A percentile compares a stretch with the other conserved stretches of the same genome.
Conservation (phyloP, 2,329 filamentous ascomycete genomes). For the Neophaeococcomyces aloes region DNA sequence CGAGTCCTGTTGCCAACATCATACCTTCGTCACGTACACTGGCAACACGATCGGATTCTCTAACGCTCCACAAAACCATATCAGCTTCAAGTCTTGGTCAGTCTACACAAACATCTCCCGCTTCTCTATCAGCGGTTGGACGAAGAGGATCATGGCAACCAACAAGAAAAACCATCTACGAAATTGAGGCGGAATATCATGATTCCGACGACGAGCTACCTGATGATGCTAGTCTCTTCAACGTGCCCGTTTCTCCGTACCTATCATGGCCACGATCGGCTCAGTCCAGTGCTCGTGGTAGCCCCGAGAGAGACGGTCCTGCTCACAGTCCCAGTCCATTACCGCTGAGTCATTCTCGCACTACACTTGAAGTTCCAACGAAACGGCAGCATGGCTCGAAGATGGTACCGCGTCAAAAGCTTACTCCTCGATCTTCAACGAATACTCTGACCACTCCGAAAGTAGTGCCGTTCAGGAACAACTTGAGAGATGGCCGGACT, state of each 20-base stretch:
- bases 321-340: conserved; percentile 28
- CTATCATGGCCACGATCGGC: conserved; percentile 29
- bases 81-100: conserved; percentile 11
- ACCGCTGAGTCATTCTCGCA: conserved; percentile 32
- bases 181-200: conserved; percentile 41
- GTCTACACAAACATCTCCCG: conserved; percentile 11
- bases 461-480: conserved; percentile 15
- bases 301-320: conserved; percentile 28
- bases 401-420: conserved; percentile 14
- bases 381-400: conserved; percentile 22
- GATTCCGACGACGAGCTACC: conserved; percentile 42
- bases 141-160: conserved; percentile 35
- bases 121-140: conserved; percentile 12
- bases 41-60: conserved; percentile 3
- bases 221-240: conserved; percentile 41
- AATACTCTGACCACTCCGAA: conserved; percentile 10
- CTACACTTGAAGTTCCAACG: conserved; percentile 22
- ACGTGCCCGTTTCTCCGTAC: conserved; percentile 40
- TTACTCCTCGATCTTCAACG: conserved; percentile 13
- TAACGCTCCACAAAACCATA: conserved; percentile 1
- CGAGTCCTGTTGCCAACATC: background rate
- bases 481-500: conserved; percentile 31
- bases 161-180: conserved; percentile 34
- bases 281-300: conserved; percentile 29
- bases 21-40: background rate